phyloP scores from a whole-genome alignment of 2,329 filamentous ascomycete genomes.

The Ploettnerulaceae sp. region DNA sequence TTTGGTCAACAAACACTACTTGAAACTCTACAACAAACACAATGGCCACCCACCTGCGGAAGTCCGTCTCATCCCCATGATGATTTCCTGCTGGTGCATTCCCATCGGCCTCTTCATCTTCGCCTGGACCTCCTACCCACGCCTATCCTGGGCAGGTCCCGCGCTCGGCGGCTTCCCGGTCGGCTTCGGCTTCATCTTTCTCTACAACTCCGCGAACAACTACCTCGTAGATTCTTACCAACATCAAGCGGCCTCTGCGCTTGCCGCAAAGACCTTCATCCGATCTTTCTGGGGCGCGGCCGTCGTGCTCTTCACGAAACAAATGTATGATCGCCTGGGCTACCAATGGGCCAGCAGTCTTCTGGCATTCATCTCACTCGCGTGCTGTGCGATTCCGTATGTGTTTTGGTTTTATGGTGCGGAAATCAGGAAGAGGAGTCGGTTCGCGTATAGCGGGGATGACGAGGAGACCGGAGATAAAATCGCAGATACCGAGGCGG shows the following conservation, averaged over 20 bases:
- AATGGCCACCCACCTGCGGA: constrained; percentile 73
- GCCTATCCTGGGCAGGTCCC: constrained; percentile 53
- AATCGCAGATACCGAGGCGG: constrained; percentile 5
- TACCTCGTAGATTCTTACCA: constrained; percentile 61
- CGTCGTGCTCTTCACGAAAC: constrained; percentile 72
- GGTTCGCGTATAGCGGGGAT: constrained; percentile 66
- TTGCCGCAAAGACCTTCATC: constrained; percentile 77
- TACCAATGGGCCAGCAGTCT: constrained; percentile 72
- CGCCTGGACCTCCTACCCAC: constrained; percentile 58
- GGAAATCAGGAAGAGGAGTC: constrained; percentile 61
- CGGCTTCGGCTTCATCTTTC: constrained; percentile 61
- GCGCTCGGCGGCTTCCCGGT: constrained; percentile 52
- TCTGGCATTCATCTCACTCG: constrained; percentile 67
- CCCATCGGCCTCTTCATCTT: constrained; percentile 63
- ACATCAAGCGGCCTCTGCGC: constrained; percentile 72
- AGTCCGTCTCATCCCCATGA: constrained; percentile 76
- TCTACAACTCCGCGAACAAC: constrained; percentile 57
- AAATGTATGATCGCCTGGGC: constrained; percentile 71
- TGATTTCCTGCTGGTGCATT: constrained; percentile 69
- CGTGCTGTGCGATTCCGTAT: constrained; percentile 78
- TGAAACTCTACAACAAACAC: constrained; percentile 55
- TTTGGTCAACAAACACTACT: constrained; percentile 76
- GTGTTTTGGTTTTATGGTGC: constrained; percentile 76
- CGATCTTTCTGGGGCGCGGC: constrained; percentile 75
- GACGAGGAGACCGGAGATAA: constrained; percentile 38